phyloP scores from a whole-genome alignment of 768 basidiomycete genomes.

The Lentinula raphanica region DNA sequence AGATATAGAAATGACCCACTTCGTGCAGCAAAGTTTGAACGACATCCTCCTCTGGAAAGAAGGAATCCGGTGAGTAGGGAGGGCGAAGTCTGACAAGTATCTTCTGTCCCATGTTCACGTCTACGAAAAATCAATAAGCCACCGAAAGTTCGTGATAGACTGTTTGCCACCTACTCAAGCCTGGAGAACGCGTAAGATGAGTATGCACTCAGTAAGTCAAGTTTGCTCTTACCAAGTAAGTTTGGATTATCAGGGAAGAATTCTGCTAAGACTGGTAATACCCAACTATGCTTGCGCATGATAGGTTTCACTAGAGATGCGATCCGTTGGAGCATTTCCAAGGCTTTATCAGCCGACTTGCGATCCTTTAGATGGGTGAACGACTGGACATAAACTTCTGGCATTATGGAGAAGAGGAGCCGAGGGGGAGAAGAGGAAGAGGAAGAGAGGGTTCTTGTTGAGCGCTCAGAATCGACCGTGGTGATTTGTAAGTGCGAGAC shows the following conservation, averaged over 20 bases:
- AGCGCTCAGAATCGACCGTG: background rate
- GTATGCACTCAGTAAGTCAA: background rate
- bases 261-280: slow-evolving; percentile 73
- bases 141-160: background rate
- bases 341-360: slow-evolving; percentile 63
- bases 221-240: slow-evolving; percentile 55
- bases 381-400: slow-evolving; percentile 55
- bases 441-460: background rate
- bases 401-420: slow-evolving; percentile 42
- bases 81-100: slow-evolving; percentile 82
- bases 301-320: slow-evolving; percentile 88
- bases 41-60: slow-evolving; percentile 70
- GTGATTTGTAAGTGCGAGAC: background rate
- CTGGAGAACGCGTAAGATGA: slow-evolving; percentile 14
- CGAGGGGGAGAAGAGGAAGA: background rate
- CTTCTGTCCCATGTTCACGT: slow-evolving; percentile 74
- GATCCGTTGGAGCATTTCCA: slow-evolving; percentile 61
- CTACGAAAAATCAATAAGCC: slow-evolving; percentile 29
- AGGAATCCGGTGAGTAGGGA: slow-evolving; percentile 58
- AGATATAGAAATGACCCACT: slow-evolving; percentile 31
- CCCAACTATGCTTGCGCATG: slow-evolving; percentile 84
- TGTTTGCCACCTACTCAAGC: slow-evolving; percentile 27
- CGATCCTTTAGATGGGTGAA: slow-evolving; percentile 68
- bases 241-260: slow-evolving; percentile 76
- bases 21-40: slow-evolving; percentile 89